Base-by-base conservation (phyloP, 306 rosid species). In the Cercis canadensis region DNA sequence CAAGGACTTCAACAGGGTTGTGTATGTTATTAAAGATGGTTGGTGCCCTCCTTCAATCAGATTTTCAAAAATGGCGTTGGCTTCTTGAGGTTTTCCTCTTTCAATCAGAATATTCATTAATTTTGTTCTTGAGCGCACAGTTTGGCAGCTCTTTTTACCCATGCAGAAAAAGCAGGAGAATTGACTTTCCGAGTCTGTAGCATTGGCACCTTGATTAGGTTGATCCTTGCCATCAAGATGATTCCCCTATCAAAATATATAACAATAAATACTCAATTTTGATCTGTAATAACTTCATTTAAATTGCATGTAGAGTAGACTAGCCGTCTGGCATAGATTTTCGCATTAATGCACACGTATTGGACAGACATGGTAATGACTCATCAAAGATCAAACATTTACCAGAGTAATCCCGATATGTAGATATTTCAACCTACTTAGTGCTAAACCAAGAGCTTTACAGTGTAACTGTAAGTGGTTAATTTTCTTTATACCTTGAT, bases 11-110 rank as follows among this genome's bases (percentile, higher is more conserved):
- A 84, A 45, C 55, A 86, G 65, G 57, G 89, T 75, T 21, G 96
- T 86, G 73, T 82, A 89, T 17, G 96, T 70, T 80, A 85, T 72
- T 49, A 89, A 62, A 33, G 96, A 86, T 7, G 96, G 92, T 29
- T 16, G 76, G 69, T 86, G 96, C 44, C 96, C 92, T 72, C 68
- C 88, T 72, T 69, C 79, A 67, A 80, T 80, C 69, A 89, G 73
- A 50, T 76, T 74, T 72, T 84, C 80, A 50, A 82, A 84, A 39
- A 88, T 65, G 68, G 70, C 39, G 64, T 54, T 75, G 5, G 73
- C 90, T 69, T 83, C 89, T 76, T 77, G 89, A 2, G 85, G 81
- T 46, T 80, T 88, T 61, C 89, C 86, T 72, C 76, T 83, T 43
- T 86, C 82, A 34, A 88, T 77, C 65, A 75, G 67, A 72, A 74